Evolutionary conservation across 345 rosid species (phyloP), one percentile per base, ranked within the genome.

Genomic region (Pistacia vera): DNA sequence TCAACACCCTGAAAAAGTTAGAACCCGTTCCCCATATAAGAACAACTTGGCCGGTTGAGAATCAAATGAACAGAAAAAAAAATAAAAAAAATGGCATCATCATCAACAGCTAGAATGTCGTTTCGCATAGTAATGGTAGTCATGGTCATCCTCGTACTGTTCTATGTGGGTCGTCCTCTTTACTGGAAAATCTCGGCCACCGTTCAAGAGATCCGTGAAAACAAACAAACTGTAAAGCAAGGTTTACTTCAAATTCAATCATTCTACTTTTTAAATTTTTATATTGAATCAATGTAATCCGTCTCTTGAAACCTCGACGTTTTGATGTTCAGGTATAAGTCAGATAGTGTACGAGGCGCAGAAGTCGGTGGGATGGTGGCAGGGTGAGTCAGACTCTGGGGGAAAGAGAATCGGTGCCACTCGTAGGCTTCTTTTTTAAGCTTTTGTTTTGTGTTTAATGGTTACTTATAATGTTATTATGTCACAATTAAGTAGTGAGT

Each of bases 141-240:
- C 28, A 71, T 81, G 52, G 61, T 85, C 17, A 44, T 90, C 49
- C 78, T 85, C 48, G 68, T 85, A 35, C 77, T 94, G 68, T 90
- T 90, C 85, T 92, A 92, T 83, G 83, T 82, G 10, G 94, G 94
- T 13, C 94, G 96, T 12, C 98, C 98, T 63, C 92, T 93, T 63
- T 92, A 93, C 84, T 93, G 98, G 95, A 92, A 93, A 81, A 88
- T 93, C 87, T 89, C 98, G 30, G 98, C 96, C 76, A 94, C 98
- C 48, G 73, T 92, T 69, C 97, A 92, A 79, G 97, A 94, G 76
- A 88, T 94, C 87, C 94, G 93, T 79, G 86, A 89, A 68, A 88
- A 92, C 84, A 94, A 90, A 18, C 91, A 88, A 76, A 86, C 97
- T 83, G 95, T 94, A 75, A 82, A 88, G 81, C 90, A 89, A 90